Percentiles rank a stretch among this genome's conserved stretches.
Conservation (phyloP, 805 yeast genomes). For the Lachancea sp. region DNA sequence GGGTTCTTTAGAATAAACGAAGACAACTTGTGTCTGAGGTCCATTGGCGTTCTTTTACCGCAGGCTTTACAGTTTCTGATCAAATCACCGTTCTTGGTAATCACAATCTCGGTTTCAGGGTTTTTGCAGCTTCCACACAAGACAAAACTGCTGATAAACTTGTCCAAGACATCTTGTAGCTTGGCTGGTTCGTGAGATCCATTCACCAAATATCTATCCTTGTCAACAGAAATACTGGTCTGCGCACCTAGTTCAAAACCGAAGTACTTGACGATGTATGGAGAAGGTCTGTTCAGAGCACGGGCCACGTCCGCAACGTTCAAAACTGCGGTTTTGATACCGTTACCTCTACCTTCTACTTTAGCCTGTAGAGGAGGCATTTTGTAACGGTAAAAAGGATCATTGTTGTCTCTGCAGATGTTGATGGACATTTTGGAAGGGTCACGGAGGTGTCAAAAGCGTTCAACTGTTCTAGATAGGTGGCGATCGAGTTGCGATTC, state of each 20-base stretch:
- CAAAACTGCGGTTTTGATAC: slow-evolving; percentile 92
- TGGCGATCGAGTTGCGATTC: background rate
- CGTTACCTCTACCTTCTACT: slow-evolving; percentile 98
- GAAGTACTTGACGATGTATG: slow-evolving; percentile 87
- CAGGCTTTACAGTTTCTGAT: slow-evolving; percentile 97
- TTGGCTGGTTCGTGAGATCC: slow-evolving; percentile 89
- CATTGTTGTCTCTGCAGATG: slow-evolving; percentile 94
- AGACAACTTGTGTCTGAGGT: slow-evolving; percentile 80
- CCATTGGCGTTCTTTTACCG: slow-evolving; percentile 81
- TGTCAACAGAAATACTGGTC: slow-evolving; percentile 70
- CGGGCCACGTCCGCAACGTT: slow-evolving; percentile 87
- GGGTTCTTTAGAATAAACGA: slow-evolving; percentile 88
- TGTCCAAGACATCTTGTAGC: slow-evolving; percentile 90
- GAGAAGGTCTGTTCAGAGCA: slow-evolving; percentile 87
- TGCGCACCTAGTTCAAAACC: slow-evolving; percentile 98
- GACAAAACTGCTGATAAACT: slow-evolving; percentile 87
- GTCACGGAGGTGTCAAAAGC: background rate
- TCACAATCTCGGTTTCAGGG: slow-evolving; percentile 90
- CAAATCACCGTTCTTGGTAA: slow-evolving; percentile 60
- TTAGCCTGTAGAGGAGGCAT: slow-evolving; percentile 98
- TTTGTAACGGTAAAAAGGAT: slow-evolving; percentile 98
- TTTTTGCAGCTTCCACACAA: slow-evolving; percentile 92
- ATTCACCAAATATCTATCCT: slow-evolving; percentile 85
- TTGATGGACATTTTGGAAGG: slow-evolving; percentile 69
- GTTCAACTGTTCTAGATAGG: background rate